Conservation (phyloP, 495 filamentous ascomycete species). For the Terfezia claveryi region DNA sequence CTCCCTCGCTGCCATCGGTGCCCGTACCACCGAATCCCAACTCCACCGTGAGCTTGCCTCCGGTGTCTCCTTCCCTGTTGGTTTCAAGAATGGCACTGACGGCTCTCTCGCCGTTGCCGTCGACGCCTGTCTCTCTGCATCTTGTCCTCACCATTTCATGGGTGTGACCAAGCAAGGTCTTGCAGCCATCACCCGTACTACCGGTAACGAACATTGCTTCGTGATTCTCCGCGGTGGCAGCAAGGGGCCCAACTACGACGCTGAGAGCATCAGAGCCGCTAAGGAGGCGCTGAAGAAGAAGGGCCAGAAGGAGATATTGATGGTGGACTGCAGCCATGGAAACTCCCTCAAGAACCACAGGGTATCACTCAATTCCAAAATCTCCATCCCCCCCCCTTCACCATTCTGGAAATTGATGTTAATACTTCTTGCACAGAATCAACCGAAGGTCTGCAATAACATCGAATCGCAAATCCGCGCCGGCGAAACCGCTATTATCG, state of each 20-base stretch:
- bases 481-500: slow-evolving; percentile 74
- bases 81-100: slow-evolving; percentile 98
- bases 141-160: slow-evolving; percentile 88
- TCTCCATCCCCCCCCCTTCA: background rate
- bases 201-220: slow-evolving; percentile 89
- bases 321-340: slow-evolving; percentile 91
- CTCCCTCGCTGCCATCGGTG: slow-evolving; percentile 86
- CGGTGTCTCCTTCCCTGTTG: slow-evolving; percentile 93
- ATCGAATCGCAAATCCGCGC: slow-evolving; percentile 67
- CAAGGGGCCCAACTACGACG: slow-evolving; percentile 88
- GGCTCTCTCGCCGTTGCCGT: slow-evolving; percentile 87
- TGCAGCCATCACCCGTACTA: slow-evolving; percentile 80
- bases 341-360: slow-evolving; percentile 41
- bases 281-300: slow-evolving; percentile 69
- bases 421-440: slow-evolving; percentile 33
- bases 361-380: slow-evolving; percentile 1
- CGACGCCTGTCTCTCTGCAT: slow-evolving; percentile 82
- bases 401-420: background rate
- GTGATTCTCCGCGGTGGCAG: slow-evolving; percentile 83
- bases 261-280: slow-evolving; percentile 50
- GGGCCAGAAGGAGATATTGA: slow-evolving; percentile 68
- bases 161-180: slow-evolving; percentile 98
- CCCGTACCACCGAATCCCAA: slow-evolving; percentile 92
- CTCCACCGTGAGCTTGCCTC: slow-evolving; percentile 87
- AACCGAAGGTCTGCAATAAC: slow-evolving; percentile 70